Evolutionary conservation across 2,329 filamentous ascomycete species (phyloP), one percentile per base, ranked within the genome.

Genomic region (Botrytis squamosa): DNA sequence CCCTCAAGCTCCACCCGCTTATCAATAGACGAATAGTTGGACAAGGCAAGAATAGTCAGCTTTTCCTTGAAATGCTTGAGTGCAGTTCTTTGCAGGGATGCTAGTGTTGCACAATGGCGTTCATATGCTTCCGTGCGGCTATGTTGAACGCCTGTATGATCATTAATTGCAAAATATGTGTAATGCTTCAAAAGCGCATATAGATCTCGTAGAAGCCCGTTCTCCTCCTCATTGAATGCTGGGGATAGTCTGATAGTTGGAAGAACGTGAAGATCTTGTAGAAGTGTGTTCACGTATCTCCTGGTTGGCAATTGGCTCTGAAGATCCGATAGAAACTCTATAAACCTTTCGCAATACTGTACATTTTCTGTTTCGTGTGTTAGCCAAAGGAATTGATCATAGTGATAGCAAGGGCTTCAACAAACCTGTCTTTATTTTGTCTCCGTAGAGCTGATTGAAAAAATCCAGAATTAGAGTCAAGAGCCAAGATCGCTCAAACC

Each of bases 401-500:
- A 40, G 40, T 44, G 36, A 20, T 44, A 14, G 29, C 25, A 38
- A 33, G 36, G 42, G 20, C 68, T 40, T 44, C 14, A 66, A 74
- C 83, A 75, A 79, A 86, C 86, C 85, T 80, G 83, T 76, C 75
- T 86, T 86, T 67, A 82, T 82, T 66, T 84, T 84, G 29, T 85
- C 84, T 38, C 86, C 84, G 81, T 97, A 93, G 16, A 98, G 83
- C 71, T 91, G 86, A 75, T 90, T 87, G 44, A 97, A 81, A 79
- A 98, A 98, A 80, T 97, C 92, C 46, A 98, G 83, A 0, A 96
- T 85, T 77, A 98, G 86, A 5, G 93, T 92, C 80, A 94, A 97
- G 18, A 99, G 86, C 97, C 96, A 99, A 63, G 93, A 93, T 72
- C 97, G 89, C 83, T 99, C 96, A 78, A 99, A 98, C 38, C 93